Base-by-base conservation (phyloP, 306 rosid species). In the Carpinus viminea region DNA sequence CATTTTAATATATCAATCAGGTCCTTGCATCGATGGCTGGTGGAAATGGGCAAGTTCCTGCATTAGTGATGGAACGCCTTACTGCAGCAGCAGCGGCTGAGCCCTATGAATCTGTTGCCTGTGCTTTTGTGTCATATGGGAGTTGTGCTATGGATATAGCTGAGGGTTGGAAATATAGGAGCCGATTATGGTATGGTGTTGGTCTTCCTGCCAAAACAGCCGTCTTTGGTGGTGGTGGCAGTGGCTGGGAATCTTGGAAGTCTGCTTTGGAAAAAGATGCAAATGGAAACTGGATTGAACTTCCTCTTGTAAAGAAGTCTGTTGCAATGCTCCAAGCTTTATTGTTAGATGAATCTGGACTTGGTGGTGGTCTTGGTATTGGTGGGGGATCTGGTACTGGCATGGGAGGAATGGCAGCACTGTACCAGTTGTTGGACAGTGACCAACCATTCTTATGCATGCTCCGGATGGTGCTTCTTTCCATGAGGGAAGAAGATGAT, bases 361-460 rank as follows among this genome's bases (percentile, higher is more conserved):
- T 90, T 70, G 98, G 99, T 68, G 99, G 99, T 76, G 97, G 99
- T 78, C 99, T 95, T 84, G 98, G 99, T 75, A 95, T 95, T 61
- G 99, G 99, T 61, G 92, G 96, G 82, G 99, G 99, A 70, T 95
- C 99, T 53, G 99, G 99, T 78, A 95, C 99, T 50, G 99, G 99
- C 80, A 95, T 95, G 99, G 99, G 99, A 79, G 99, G 97, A 16
- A 91, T 95, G 99, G 57, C 96, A 73, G 91, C 94, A 53, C 91
- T 95, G 68, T 95, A 89, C 90, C 97, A 95, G 85, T 84, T 95
- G 77, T 87, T 95, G 87, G 99, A 95, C 85, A 95, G 99, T 86
- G 99, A 95, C 77, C 99, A 95, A 69, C 99, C 99, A 76, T 95
- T 95, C 88, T 81, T 95, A 78, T 93, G 99, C 86, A 95, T 95